phyloP scores from a whole-genome alignment of 164 flowering plant species.

The Vitis rotundifolia region DNA sequence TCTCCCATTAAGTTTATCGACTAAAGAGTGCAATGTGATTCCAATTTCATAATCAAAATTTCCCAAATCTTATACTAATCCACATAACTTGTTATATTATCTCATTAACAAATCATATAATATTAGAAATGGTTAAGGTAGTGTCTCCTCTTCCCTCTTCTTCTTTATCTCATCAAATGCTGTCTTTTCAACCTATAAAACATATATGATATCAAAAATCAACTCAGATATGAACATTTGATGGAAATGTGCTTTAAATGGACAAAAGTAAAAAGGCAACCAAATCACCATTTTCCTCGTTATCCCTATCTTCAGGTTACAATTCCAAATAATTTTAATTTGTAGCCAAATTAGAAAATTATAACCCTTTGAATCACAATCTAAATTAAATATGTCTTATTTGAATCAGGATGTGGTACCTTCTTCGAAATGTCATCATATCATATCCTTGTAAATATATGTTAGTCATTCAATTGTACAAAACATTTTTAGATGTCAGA shows the following conservation, averaged over 20 bases:
- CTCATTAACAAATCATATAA: background rate
- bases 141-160: conserved; percentile 85
- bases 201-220: too few relatives aligned
- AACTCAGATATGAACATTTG: too few relatives aligned
- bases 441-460: conserved; percentile 64
- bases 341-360: background rate
- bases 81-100: too few relatives aligned
- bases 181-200: conserved; percentile 81
- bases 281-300: conserved; percentile 92
- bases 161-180: conserved; percentile 93
- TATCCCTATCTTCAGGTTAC: conserved; percentile 98
- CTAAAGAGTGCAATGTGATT: too few relatives aligned
- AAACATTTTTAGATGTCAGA: too few relatives aligned
- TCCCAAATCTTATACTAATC: too few relatives aligned
- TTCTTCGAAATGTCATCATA: conserved; percentile 89
- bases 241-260: too few relatives aligned
- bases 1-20: too few relatives aligned
- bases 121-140: background rate
- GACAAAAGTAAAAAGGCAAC: background rate
- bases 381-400: conserved; percentile 45
- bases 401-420: conserved; percentile 78
- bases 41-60: too few relatives aligned
- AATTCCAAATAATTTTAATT: conserved; percentile 9
- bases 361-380: background rate
- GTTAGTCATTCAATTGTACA: too few relatives aligned